Conservation (phyloP, 2,329 filamentous ascomycete species). For the Cytospora piceae region DNA sequence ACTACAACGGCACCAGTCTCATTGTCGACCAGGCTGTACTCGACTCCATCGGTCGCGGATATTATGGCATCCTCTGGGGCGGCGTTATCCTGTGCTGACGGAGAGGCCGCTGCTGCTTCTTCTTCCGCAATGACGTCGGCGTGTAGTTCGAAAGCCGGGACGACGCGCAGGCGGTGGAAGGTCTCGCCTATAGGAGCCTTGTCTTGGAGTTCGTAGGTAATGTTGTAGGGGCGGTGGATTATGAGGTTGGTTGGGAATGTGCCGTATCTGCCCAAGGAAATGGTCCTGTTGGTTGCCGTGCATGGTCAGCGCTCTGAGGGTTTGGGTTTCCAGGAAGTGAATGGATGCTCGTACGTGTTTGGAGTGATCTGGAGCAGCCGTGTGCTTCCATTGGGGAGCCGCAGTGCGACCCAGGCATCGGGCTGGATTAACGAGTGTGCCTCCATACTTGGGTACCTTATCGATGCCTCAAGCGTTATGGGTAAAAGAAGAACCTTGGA, state of each 20-base stretch:
- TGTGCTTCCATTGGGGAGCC: conserved; percentile 61
- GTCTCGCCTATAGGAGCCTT: conserved; percentile 61
- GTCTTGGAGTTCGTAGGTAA: conserved; percentile 89
- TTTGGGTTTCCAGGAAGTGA: background rate
- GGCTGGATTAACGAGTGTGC: conserved; percentile 56
- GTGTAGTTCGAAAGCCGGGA: conserved; percentile 81
- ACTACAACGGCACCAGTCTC: conserved; percentile 54
- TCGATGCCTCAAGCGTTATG: background rate
- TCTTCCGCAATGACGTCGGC: conserved; percentile 69
- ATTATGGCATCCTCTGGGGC: conserved; percentile 48
- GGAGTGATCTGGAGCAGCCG: conserved; percentile 62
- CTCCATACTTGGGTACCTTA: conserved; percentile 20
- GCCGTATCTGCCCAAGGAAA: conserved; percentile 92
- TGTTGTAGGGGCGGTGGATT: conserved; percentile 85
- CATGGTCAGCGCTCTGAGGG: conserved; percentile 27
- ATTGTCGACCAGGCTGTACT: conserved; percentile 51
- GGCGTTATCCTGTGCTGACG: conserved; percentile 44
- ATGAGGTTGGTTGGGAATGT: conserved; percentile 87
- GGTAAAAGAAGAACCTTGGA: background rate
- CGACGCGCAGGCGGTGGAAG: conserved; percentile 74
- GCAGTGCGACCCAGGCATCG: conserved; percentile 63
- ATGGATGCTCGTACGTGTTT: conserved; percentile 55
- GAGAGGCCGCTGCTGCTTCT: conserved; percentile 33
- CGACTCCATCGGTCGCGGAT: conserved; percentile 44
- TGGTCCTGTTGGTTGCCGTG: conserved; percentile 59